Percentiles rank a stretch among this genome's conserved stretches.
Evolutionary conservation across 257 asterid species (phyloP).

Genomic region (Salvia splendens): DNA sequence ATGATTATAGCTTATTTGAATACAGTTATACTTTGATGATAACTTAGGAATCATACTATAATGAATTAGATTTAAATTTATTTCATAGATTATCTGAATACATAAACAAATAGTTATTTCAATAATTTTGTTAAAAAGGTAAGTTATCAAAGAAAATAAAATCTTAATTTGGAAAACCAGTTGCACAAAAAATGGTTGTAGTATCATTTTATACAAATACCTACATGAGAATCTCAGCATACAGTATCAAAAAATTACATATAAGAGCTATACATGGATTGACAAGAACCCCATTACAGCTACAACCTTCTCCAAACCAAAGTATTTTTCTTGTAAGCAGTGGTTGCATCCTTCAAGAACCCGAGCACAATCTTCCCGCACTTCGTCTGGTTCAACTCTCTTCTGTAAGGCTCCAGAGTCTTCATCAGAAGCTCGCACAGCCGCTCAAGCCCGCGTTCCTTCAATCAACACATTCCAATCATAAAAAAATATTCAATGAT

Average conservation of each 20-base stretch:
- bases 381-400: not conserved
- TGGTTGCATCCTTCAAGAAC: not conserved
- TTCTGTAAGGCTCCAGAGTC: slow-evolving; percentile 10
- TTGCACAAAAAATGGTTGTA: not conserved
- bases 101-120: not conserved
- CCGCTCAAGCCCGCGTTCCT: not conserved
- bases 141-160: no score
- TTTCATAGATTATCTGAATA: not conserved
- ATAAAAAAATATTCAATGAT: no score
- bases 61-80: not conserved
- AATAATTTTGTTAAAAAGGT: not conserved
- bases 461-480: no score
- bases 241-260: not conserved
- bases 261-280: not conserved
- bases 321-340: no score
- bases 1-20: no score
- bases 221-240: not conserved
- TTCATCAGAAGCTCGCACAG: not conserved
- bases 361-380: slow-evolving; percentile 12
- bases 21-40: no score
- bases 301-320: no score
- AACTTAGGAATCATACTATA: not conserved
- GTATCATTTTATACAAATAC: no score
- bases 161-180: not conserved
- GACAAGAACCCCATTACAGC: not conserved